A percentile compares a stretch with the other conserved stretches of the same genome.
Conservation (phyloP, 345 rosid species). For the Raphanus sativus region DNA sequence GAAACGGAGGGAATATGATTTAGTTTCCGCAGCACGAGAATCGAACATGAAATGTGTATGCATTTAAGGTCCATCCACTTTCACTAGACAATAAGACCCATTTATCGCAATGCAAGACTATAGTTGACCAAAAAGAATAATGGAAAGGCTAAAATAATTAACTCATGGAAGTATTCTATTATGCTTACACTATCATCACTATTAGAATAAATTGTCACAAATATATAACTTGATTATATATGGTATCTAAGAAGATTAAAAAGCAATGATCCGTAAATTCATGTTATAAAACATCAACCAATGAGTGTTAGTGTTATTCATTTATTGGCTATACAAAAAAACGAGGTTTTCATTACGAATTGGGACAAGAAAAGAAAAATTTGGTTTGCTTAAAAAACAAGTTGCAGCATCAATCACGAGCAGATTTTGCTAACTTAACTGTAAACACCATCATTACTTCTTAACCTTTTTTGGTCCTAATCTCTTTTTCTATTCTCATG, state of each 20-base stretch:
- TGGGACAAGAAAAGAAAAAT: not conserved
- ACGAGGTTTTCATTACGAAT: not conserved
- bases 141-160: not conserved
- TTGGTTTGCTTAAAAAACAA: constrained; percentile 32
- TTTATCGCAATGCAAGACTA: not conserved
- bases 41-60: too few species aligned
- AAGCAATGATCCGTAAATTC: not conserved
- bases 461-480: constrained; percentile 9
- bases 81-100: too few species aligned
- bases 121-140: not conserved
- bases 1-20: too few species aligned
- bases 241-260: not conserved
- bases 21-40: too few species aligned
- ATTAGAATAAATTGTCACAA: not conserved
- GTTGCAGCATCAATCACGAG: constrained; percentile 23
- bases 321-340: not conserved
- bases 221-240: not conserved
- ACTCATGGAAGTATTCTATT: not conserved
- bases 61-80: too few species aligned
- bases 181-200: not conserved
- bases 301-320: not conserved
- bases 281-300: not conserved
- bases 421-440: constrained; percentile 13
- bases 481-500: constrained; percentile 6
- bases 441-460: constrained; percentile 26